phyloP scores from a whole-genome alignment of 1,284 basidiomycete genomes.

The Porodaedalea pini region DNA sequence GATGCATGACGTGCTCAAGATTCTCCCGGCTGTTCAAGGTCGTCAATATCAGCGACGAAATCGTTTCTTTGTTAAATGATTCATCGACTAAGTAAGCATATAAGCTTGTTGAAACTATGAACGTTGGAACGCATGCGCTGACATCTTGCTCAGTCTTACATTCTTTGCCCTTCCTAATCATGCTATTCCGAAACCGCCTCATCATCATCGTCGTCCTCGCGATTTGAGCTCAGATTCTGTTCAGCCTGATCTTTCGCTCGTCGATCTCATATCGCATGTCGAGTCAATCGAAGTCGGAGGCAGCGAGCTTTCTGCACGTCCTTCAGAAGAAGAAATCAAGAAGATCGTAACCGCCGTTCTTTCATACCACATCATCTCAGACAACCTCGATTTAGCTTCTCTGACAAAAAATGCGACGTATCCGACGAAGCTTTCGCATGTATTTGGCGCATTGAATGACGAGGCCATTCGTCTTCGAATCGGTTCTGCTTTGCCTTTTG shows the following conservation, averaged over 20 bases:
- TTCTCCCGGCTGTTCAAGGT: conserved; percentile 42
- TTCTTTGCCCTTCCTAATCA: conserved; percentile 52
- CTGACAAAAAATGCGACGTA: conserved; percentile 59
- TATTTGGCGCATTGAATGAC: conserved; percentile 49
- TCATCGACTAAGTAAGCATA: conserved; percentile 37
- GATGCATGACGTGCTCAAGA: conserved; percentile 22
- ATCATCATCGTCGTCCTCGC: conserved; percentile 14
- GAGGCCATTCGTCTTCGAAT: conserved; percentile 55
- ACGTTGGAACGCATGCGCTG: too few species aligned
- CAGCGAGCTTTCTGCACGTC: conserved; percentile 42
- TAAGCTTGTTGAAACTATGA: conserved; percentile 2
- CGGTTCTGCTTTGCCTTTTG: conserved; percentile 33
- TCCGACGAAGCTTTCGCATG: conserved; percentile 51
- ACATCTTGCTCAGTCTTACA: conserved; percentile 38
- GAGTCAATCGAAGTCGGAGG: neutral
- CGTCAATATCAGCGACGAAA: conserved; percentile 42
- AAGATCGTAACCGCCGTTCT: conserved; percentile 54
- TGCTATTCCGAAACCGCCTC: conserved; percentile 34
- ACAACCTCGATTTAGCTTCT: conserved; percentile 36
- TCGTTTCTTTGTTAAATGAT: conserved; percentile 41
- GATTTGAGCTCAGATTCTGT: conserved; percentile 11
- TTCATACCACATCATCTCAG: conserved; percentile 60
- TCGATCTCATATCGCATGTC: conserved; percentile 12
- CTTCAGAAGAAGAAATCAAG: conserved; percentile 49
- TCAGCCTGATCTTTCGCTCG: conserved; percentile 11